Evolutionary conservation across 306 rosid species (phyloP), one percentile per base, ranked within the genome.

Genomic region (Castanea mollissima): DNA sequence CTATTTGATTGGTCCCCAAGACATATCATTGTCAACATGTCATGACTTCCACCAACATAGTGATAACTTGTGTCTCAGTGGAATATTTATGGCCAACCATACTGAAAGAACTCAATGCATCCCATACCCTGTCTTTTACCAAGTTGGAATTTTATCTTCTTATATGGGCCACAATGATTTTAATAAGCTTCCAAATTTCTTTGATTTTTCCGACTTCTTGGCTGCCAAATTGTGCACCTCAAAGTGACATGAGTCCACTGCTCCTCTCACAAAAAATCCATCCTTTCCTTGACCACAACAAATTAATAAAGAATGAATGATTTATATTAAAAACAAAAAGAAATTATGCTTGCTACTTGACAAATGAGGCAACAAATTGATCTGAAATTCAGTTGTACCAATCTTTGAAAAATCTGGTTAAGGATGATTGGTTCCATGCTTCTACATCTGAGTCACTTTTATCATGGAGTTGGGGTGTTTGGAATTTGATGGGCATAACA

Each of bases 31-130:
- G 87, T 90, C 90, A 79, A 71, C 38, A 78, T 90, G 96, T 88
- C 86, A 83, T 82, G 52, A 79, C 76, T 90, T 86, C 91, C 89
- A 84, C 93, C 88, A 90, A 89, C 97, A 92, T 77, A 46, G 82
- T 89, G 93, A 87, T 90, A 83, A 83, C 71, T 84, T 73, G 57
- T 89, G 98, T 89, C 96, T 88, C 83, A 58, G 87, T 86, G 90
- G 88, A 87, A 81, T 81, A 80, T 89, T 89, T 78, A 85, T 86
- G 87, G 82, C 88, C 92, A 86, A 82, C 91, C 87, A 82, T 80
- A 73, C 80, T 82, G 79, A 74, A 49, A 71, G 77, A 87, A 79
- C 83, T 76, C 76, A 82, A 54, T 78, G 77, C 73, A 82, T 72
- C 78, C 77, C 67, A 32, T 13, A 49, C 75, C 58, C 74, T 82